Evolutionary conservation across 1,139 yeast genomes (phyloP).

Genomic region (Pichia sp.): DNA sequence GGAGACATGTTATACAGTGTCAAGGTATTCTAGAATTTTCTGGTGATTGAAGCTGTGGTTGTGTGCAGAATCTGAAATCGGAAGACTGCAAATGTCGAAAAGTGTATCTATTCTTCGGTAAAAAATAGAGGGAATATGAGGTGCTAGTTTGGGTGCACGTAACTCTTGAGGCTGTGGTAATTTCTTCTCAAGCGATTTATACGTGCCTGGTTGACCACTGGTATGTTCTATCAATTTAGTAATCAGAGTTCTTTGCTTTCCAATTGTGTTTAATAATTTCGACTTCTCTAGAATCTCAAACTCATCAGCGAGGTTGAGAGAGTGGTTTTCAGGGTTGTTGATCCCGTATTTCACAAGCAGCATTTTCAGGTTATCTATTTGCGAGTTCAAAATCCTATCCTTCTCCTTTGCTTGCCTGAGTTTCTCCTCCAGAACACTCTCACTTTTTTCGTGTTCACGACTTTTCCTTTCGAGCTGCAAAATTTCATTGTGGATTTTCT

Average conservation of each 20-base stretch:
- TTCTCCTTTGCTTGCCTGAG: background rate
- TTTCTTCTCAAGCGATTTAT: background rate
- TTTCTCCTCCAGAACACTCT: background rate
- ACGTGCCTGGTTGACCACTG: background rate
- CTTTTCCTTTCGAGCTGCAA: slow-evolving; percentile 2
- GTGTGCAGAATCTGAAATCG: background rate
- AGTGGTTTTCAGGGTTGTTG: background rate
- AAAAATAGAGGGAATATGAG: background rate
- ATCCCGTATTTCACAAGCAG: slow-evolving; percentile 11
- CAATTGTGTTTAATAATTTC: slow-evolving; percentile 13
- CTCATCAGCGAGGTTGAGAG: slow-evolving; percentile 5
- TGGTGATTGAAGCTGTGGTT: slow-evolving; percentile 1
- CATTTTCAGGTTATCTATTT: background rate
- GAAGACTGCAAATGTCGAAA: slow-evolving; percentile 8
- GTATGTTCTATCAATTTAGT: background rate
- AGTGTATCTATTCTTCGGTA: slow-evolving; percentile 8
- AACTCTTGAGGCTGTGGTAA: background rate
- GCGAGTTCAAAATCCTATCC: background rate
- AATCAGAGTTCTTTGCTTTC: slow-evolving; percentile 12
- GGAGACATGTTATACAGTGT: background rate
- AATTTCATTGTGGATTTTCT: slow-evolving; percentile 5
- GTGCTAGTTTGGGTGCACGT: background rate
- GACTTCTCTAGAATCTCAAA: slow-evolving; percentile 12
- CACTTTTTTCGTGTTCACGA: background rate
- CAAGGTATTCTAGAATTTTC: slow-evolving; percentile 10